Percentiles rank a stretch among this genome's conserved stretches.
phyloP scores from a whole-genome alignment of 768 basidiomycete species.

The Psilocybe subaeruginosa region DNA sequence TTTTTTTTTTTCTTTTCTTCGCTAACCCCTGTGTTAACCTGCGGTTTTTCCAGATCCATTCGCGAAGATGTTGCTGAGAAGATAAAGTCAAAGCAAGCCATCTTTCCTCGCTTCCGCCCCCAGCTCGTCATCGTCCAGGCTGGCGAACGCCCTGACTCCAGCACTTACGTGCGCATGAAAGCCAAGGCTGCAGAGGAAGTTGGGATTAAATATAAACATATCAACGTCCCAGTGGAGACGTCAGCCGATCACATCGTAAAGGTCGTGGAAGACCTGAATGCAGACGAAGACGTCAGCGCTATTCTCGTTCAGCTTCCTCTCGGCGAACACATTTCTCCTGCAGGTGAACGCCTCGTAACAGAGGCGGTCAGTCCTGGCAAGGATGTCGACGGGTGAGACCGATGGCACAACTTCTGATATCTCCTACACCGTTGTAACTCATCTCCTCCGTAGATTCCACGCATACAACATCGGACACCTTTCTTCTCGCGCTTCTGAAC shows the following conservation, averaged over 20 bases:
- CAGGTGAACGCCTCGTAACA: slow-evolving; percentile 89
- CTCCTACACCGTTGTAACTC: not conserved
- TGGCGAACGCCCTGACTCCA: slow-evolving; percentile 89
- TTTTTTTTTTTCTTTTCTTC: slow-evolving; percentile 3
- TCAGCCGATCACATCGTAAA: slow-evolving; percentile 76
- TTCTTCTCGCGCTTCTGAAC: slow-evolving; percentile 85
- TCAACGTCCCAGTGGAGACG: slow-evolving; percentile 70
- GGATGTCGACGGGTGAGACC: slow-evolving; percentile 90
- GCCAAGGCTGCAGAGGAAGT: slow-evolving; percentile 92
- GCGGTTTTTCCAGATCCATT: slow-evolving; percentile 59
- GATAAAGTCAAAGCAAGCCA: slow-evolving; percentile 65
- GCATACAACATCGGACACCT: slow-evolving; percentile 98
- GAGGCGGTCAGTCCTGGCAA: slow-evolving; percentile 93
- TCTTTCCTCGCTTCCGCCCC: slow-evolving; percentile 88
- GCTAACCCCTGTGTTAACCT: slow-evolving; percentile 14
- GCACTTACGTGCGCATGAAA: slow-evolving; percentile 97
- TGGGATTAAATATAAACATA: slow-evolving; percentile 85
- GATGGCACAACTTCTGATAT: not conserved
- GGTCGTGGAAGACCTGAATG: slow-evolving; percentile 80
- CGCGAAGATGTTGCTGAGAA: slow-evolving; percentile 74
- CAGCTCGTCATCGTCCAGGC: slow-evolving; percentile 93
- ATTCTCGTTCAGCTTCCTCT: slow-evolving; percentile 96
- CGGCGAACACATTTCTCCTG: slow-evolving; percentile 76
- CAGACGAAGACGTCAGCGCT: slow-evolving; percentile 80
- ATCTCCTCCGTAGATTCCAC: slow-evolving; percentile 72